These are phyloP conservation scores for Neolentinus lepideus DNA, from an alignment of 1,284 basidiomycete genomes.

Conservation along the genomic window DNA sequence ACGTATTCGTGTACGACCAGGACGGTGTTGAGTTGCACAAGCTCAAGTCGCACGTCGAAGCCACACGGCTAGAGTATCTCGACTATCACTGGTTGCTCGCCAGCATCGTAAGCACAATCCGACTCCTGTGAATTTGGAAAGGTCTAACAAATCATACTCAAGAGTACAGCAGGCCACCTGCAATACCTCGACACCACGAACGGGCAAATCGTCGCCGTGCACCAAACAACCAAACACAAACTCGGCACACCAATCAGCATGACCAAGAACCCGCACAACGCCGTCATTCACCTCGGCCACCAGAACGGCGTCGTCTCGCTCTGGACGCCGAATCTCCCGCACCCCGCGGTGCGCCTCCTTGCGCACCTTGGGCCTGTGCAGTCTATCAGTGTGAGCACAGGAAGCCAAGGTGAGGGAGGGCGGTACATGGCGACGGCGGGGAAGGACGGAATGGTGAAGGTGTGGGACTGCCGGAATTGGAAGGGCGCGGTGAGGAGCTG, in stretches of 20 bases:
- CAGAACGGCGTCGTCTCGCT: slow-evolving; percentile 89
- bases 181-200: slow-evolving; percentile 99
- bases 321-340: slow-evolving; percentile 93
- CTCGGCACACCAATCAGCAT: slow-evolving; percentile 84
- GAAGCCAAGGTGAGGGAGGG: slow-evolving; percentile 44
- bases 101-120: slow-evolving; percentile 54
- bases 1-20: slow-evolving; percentile 94
- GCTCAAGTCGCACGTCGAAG: slow-evolving; percentile 82
- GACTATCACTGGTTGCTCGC: slow-evolving; percentile 95
- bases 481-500: slow-evolving; percentile 82
- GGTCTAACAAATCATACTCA: slow-evolving; percentile 1
- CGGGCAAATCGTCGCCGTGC: slow-evolving; percentile 80
- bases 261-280: slow-evolving; percentile 89
- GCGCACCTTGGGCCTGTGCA: slow-evolving; percentile 88
- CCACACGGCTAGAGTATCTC: slow-evolving; percentile 86
- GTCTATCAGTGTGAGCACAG: slow-evolving; percentile 55
- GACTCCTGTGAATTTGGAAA: not conserved
- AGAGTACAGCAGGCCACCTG: slow-evolving; percentile 86
- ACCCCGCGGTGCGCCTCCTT: slow-evolving; percentile 87
- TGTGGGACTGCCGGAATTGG: slow-evolving; percentile 97
- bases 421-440: slow-evolving; percentile 90
- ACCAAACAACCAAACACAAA: slow-evolving; percentile 64
- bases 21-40: slow-evolving; percentile 92
- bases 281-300: slow-evolving; percentile 92
- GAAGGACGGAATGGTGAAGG: slow-evolving; percentile 84